These are phyloP conservation scores for Astrothelium subdiscretum DNA, from an alignment of 495 filamentous ascomycete species.

Conservation along the genomic window DNA sequence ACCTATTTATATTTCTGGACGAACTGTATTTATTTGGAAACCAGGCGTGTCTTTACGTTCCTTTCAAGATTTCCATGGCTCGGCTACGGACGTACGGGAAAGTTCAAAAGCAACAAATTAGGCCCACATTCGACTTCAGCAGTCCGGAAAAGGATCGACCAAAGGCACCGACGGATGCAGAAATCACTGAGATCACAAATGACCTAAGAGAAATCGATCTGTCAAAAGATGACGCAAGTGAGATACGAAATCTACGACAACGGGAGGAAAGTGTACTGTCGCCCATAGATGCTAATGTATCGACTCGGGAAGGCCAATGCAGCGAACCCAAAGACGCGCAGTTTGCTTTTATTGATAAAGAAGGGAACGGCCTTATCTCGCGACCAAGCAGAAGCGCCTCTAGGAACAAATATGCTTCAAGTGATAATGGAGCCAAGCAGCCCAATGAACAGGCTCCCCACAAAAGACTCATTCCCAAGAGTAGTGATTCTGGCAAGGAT, in stretches of 20 bases:
- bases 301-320: not conserved
- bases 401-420: not conserved
- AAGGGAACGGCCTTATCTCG: not conserved
- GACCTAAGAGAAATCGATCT: not conserved
- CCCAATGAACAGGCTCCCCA: not conserved
- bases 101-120: not conserved
- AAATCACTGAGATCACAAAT: not conserved
- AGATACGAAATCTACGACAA: not conserved
- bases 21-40: not conserved
- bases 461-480: not conserved
- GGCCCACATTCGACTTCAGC: not conserved
- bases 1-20: too few species aligned
- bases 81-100: not conserved
- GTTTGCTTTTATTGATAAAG: too few species aligned
- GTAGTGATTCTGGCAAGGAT: not conserved
- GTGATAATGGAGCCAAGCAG: not conserved
- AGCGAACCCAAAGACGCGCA: not conserved
- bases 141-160: not conserved
- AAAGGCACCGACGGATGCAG: not conserved
- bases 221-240: not conserved
- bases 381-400: not conserved
- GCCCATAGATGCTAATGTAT: not conserved
- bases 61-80: not conserved
- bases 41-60: not conserved
- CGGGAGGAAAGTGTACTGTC: not conserved